Evolutionary conservation across 2,329 filamentous ascomycete species (phyloP).

Genomic region (Dactylonectria macrodidyma): DNA sequence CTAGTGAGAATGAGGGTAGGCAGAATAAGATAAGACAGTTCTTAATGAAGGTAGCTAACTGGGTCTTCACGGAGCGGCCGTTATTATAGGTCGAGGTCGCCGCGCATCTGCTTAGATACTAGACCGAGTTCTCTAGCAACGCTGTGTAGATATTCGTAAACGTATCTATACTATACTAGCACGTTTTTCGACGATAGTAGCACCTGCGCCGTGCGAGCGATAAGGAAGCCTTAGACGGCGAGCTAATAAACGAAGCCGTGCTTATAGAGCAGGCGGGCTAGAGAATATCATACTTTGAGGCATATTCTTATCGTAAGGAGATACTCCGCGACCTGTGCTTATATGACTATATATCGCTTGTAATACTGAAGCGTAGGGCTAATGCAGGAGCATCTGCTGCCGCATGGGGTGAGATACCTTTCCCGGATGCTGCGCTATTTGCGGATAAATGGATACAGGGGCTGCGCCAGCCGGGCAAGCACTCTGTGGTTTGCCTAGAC

Average conservation of each 20-base stretch:
- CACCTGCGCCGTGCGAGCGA: background rate
- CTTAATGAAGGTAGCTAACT: background rate
- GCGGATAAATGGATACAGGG: too few species aligned
- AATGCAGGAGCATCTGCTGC: background rate
- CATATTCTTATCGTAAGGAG: background rate
- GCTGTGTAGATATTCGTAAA: too few species aligned
- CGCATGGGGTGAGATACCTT: background rate
- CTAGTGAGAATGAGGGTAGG: background rate
- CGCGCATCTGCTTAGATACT: too few species aligned
- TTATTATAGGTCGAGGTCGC: too few species aligned
- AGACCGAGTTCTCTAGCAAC: too few species aligned
- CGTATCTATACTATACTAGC: background rate
- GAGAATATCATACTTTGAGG: background rate
- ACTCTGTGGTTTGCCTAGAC: background rate
- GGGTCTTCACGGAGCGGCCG: too few species aligned
- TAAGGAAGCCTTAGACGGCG: background rate
- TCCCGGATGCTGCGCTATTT: too few species aligned
- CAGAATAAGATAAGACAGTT: constrained; percentile 7
- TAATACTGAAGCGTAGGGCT: background rate
- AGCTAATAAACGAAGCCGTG: background rate
- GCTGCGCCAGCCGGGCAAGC: too few species aligned
- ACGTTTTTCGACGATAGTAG: background rate
- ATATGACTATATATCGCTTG: constrained; percentile 1
- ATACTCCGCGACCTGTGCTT: background rate
- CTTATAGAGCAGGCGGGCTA: background rate